Evolutionary conservation across 306 rosid genomes (phyloP), one percentile per base, ranked within the genome.

Genomic region (Glycyrrhiza uralensis): DNA sequence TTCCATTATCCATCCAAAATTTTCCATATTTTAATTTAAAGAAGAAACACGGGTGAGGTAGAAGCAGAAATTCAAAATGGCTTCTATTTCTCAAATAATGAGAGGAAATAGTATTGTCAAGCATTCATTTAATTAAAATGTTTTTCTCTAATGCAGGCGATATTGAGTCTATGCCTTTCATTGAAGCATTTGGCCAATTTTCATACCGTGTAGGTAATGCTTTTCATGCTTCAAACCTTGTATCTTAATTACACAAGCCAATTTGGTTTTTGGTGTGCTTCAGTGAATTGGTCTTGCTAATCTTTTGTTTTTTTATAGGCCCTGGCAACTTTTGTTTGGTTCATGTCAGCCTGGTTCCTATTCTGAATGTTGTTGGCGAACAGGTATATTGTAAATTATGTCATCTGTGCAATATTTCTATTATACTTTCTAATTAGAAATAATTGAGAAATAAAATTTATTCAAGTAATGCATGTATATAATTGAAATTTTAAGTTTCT

Each of bases 151-250:
- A 39, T 83, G 79, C 79, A 91, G 97, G 97, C 59, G 97, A 91
- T 73, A 91, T 91, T 13, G 97, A 91, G 79, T 91, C 97, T 19
- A 87, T 85, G 95, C 86, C 92, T 33, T 91, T 87, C 80, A 88
- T 85, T 61, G 97, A 91, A 80, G 97, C 95, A 46, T 91, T 91
- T 74, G 95, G 92, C 61, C 97, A 91, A 63, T 91, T 91, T 76
- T 88, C 95, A 2, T 88, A 88, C 74, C 97, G 89, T 46, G 89
- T 91, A 24, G 97, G 97, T 91, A 83, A 87, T 84, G 75, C 8
- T 19, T 32, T 7, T 45, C 76, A 19, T 39, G 29, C 74, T 58
- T 46, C 38, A 41, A 46, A 42, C 30, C 50, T 47, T 20, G 28
- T 47, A 7, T 51, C 18, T 72, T 52, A 22, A 66, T 72, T 52